phyloP scores from a whole-genome alignment of 345 rosid species.

The Melaleuca quinquenervia region DNA sequence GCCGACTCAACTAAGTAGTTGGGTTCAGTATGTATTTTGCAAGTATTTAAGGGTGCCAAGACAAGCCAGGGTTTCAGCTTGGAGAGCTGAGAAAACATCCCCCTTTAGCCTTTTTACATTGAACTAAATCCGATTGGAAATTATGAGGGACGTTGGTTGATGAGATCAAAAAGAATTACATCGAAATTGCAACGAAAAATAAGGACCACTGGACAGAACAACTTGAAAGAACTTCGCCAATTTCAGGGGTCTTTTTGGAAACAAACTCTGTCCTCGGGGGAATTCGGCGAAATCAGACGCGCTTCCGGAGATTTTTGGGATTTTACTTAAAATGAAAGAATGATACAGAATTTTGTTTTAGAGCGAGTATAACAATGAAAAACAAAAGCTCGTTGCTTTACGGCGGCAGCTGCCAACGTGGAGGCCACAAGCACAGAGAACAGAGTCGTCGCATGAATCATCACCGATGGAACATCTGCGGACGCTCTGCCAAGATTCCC shows the following conservation, averaged over 20 bases:
- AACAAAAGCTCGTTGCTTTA: background rate
- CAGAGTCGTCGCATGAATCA: background rate
- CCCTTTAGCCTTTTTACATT: background rate
- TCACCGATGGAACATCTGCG: background rate
- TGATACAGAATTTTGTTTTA: background rate
- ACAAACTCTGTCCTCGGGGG: background rate
- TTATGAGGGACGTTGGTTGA: background rate
- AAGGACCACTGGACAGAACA: background rate
- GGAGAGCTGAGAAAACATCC: background rate
- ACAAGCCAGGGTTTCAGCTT: background rate
- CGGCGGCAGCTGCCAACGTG: background rate
- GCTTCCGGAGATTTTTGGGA: background rate
- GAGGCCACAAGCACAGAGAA: background rate
- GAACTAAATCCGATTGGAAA: background rate
- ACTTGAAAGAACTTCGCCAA: background rate
- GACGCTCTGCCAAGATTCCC: background rate
- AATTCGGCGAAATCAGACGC: background rate
- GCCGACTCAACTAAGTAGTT: accelerated
- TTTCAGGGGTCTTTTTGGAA: background rate
- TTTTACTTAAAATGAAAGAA: background rate
- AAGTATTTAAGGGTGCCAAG: background rate
- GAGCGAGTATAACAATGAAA: background rate
- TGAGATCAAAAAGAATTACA: background rate
- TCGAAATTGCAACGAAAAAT: background rate
- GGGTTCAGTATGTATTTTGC: background rate